Conservation (phyloP, 352 stramenopile species). For the Pythium utonaiense region DNA sequence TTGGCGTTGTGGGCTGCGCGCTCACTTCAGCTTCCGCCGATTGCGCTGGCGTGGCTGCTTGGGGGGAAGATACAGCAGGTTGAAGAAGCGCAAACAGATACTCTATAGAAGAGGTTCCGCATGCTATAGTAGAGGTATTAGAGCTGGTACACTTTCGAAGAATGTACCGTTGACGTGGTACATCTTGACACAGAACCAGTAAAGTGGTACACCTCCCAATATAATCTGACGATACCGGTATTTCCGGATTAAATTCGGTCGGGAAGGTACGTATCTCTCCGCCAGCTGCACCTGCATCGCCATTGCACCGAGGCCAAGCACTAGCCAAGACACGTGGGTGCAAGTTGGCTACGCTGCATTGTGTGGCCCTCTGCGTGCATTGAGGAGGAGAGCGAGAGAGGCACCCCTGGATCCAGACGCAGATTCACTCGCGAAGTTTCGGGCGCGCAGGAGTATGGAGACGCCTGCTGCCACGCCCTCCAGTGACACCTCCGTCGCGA, state of each 20-base stretch:
- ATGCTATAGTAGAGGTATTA: too few relatives aligned
- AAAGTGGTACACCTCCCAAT: neutral
- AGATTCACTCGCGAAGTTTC: neutral
- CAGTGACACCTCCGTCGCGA: neutral
- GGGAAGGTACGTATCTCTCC: neutral
- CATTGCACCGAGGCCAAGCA: neutral
- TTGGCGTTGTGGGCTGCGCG: neutral
- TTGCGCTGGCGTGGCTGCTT: slow-evolving; percentile 12
- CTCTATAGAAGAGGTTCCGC: slow-evolving; percentile 8
- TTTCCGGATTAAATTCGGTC: neutral
- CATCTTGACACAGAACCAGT: neutral
- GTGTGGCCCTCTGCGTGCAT: neutral
- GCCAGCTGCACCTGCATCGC: neutral
- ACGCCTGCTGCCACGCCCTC: neutral
- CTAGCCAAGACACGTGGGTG: neutral
- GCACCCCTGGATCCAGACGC: too few relatives aligned
- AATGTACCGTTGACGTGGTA: neutral
- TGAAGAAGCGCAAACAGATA: slow-evolving; percentile 25
- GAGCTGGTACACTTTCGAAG: too few relatives aligned
- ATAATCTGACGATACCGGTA: too few relatives aligned
- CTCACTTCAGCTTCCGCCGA: slow-evolving; percentile 2
- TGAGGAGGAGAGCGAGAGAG: neutral
- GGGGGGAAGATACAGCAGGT: slow-evolving; percentile 9
- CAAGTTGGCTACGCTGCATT: neutral
- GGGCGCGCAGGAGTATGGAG: neutral